These are phyloP conservation scores for Calonectria montana DNA, from an alignment of 2,329 filamentous ascomycete genomes.

Conservation along the genomic window DNA sequence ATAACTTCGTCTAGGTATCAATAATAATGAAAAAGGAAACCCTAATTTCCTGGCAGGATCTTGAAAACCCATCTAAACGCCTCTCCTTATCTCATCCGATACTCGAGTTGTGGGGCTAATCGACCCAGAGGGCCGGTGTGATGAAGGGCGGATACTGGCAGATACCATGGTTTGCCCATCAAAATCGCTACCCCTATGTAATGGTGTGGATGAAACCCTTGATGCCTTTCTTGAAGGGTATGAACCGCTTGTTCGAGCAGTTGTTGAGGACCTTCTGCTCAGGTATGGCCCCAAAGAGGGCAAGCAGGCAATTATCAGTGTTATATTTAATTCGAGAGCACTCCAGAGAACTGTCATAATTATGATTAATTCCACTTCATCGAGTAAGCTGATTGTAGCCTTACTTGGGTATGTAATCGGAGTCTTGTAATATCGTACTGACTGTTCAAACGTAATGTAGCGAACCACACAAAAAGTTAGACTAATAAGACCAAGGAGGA, in stretches of 20 bases:
- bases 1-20: no score
- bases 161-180: neutral
- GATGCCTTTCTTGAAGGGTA: neutral
- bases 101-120: neutral
- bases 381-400: fast-evolving
- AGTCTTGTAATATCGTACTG: neutral
- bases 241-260: neutral
- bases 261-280: neutral
- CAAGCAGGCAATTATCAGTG: neutral
- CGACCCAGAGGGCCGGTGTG: neutral
- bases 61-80: no score
- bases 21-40: no score
- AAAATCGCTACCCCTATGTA: neutral
- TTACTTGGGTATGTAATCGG: neutral
- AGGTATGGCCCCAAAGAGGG: neutral
- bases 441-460: neutral
- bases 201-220: neutral
- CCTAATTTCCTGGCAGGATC: no score
- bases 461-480: neutral
- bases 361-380: neutral
- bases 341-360: neutral
- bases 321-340: neutral
- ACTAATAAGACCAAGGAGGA: neutral
- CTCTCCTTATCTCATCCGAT: neutral
- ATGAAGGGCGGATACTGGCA: neutral